Percentiles rank a stretch among this genome's conserved stretches.
phyloP scores from a whole-genome alignment of 192 early-diverging fungal genomes.

The Backusella sp. region DNA sequence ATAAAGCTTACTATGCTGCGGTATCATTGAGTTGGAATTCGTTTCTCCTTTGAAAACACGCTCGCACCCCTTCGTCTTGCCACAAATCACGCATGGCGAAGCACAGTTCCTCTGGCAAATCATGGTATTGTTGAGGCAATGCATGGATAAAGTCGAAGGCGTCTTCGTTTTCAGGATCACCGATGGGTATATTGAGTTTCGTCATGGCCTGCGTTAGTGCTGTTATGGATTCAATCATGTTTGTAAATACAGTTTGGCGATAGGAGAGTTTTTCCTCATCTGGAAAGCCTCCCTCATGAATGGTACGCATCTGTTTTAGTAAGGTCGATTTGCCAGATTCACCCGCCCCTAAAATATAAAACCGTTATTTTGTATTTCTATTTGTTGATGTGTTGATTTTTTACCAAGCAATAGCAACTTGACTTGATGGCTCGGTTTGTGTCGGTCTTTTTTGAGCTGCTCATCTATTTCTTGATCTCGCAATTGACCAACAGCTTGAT shows the following conservation, averaged over 20 bases:
- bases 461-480: slow-evolving; percentile 91
- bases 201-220: slow-evolving; percentile 95
- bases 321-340: slow-evolving; percentile 98
- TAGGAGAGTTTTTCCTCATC: slow-evolving; percentile 87
- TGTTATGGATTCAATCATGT: slow-evolving; percentile 93
- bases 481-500: slow-evolving; percentile 69
- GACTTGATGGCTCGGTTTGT: slow-evolving; percentile 82
- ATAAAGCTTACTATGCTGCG: slow-evolving; percentile 73
- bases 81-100: slow-evolving; percentile 79
- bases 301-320: slow-evolving; percentile 97
- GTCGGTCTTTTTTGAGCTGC: slow-evolving; percentile 78
- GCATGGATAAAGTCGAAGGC: slow-evolving; percentile 80
- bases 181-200: slow-evolving; percentile 73
- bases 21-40: slow-evolving; percentile 98
- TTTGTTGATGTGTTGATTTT: neutral
- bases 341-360: slow-evolving; percentile 68
- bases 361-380: neutral
- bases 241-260: slow-evolving; percentile 93
- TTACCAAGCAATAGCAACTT: slow-evolving; percentile 91
- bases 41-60: slow-evolving; percentile 72
- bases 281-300: slow-evolving; percentile 93
- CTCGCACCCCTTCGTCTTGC: slow-evolving; percentile 79
- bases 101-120: slow-evolving; percentile 73
- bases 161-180: slow-evolving; percentile 65
- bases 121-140: slow-evolving; percentile 74